These are phyloP conservation scores for Phaseolus coccineus DNA, from an alignment of 331 rosid species.

Conservation along the genomic window DNA sequence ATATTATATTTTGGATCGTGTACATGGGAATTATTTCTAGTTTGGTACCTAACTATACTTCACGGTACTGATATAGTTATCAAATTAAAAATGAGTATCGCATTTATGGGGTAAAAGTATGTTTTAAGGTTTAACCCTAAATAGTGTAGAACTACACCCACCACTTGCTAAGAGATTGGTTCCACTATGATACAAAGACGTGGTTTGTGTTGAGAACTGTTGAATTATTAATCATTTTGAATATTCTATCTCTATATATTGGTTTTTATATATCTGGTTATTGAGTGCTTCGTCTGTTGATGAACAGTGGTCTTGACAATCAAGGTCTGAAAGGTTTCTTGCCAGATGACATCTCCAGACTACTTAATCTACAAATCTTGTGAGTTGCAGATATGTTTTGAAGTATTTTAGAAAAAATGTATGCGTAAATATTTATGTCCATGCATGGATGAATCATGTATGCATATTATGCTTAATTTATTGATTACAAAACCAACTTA, in stretches of 20 bases:
- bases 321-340: slow-evolving; percentile 78
- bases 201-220: background rate
- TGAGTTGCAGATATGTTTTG: slow-evolving; percentile 50
- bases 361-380: slow-evolving; percentile 68
- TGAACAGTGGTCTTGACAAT: slow-evolving; percentile 75
- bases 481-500: background rate
- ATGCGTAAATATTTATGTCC: slow-evolving; percentile 16
- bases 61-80: background rate
- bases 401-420: slow-evolving; percentile 1
- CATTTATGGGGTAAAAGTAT: background rate
- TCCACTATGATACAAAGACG: slow-evolving; percentile 2
- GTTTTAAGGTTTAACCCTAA: background rate
- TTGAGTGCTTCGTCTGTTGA: slow-evolving; percentile 39
- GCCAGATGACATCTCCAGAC: slow-evolving; percentile 61
- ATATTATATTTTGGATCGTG: background rate
- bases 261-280: background rate
- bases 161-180: slow-evolving; percentile 14
- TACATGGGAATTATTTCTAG: background rate
- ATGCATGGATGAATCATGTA: background rate
- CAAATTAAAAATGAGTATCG: background rate
- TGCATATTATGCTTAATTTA: background rate
- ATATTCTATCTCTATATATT: slow-evolving; percentile 21
- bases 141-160: background rate
- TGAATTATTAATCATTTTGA: background rate
- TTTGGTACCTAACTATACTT: background rate